Base-by-base conservation (phyloP, 2,329 filamentous ascomycete genomes). In the Exophiala lecanii-corni region DNA sequence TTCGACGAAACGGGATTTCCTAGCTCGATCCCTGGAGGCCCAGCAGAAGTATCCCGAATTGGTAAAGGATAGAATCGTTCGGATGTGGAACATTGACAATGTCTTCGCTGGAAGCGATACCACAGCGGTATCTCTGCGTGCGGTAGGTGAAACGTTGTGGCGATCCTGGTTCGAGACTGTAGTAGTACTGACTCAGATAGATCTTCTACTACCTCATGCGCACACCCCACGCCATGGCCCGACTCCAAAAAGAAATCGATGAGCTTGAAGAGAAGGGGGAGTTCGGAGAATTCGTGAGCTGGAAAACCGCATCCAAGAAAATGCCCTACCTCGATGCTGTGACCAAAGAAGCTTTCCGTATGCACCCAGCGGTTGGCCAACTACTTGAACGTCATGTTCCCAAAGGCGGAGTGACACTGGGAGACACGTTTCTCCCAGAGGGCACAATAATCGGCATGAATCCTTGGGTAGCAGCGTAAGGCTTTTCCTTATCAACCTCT, bases 321-420 rank as follows among this genome's bases (percentile, higher is more conserved):
- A 71, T 91, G 3, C 76, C 78, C 0, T 91, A 89, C 59, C 75
- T 91, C 19, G 9, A 51, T 5, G 61, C 59, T 23, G 49, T 59
- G 17, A 43, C 65, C 34, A 65, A 63, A 43, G 63, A 66, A 38
- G 56, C 60, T 0, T 57, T 65, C 54, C 57, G 63, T 9, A 36
- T 65, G 6, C 60, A 63, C 36, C 63, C 65, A 1, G 49, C 58
- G 1, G 57, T 61, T 1, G 62, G 60, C 3, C 41, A 63, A 2
- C 51, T 53, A 0, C 49, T 68, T 4, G 57, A 60, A 16, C 58
- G 65, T 1, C 25, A 57, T 5, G 61, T 65, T 0, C 61, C 64
- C 0, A 15, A 42, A 1, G 51, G 43, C 6, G 60, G 64, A 0
- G 45, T 50, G 3, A 36, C 43, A 1, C 49, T 66, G 15, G 50